phyloP scores from a whole-genome alignment of 345 rosid genomes.

The Lumnitzera littorea region DNA sequence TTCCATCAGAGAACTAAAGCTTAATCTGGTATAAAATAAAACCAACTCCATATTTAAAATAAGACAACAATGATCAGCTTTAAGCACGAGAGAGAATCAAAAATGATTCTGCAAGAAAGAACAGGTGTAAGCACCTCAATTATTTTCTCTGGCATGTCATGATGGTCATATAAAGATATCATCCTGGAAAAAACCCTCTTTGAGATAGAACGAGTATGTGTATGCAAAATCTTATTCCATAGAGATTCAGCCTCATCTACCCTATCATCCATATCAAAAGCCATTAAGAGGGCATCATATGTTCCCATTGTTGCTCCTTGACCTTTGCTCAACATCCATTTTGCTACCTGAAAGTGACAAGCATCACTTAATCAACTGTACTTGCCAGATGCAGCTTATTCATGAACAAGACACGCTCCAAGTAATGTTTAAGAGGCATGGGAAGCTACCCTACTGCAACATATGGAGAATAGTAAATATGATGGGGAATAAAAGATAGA shows the following conservation, averaged over 20 bases:
- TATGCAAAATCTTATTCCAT: slow-evolving; percentile 81
- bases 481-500: too few species aligned
- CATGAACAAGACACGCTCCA: background rate
- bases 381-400: background rate
- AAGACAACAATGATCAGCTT: too few species aligned
- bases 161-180: slow-evolving; percentile 77
- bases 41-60: too few species aligned
- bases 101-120: background rate
- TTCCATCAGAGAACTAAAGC: background rate
- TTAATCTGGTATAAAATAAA: background rate
- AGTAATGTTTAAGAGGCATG: background rate
- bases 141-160: slow-evolving; percentile 54
- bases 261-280: slow-evolving; percentile 76
- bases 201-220: slow-evolving; percentile 70
- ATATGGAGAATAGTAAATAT: too few species aligned
- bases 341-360: slow-evolving; percentile 48
- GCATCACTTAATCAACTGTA: background rate
- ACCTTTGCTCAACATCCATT: slow-evolving; percentile 96
- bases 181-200: slow-evolving; percentile 73
- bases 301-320: slow-evolving; percentile 91
- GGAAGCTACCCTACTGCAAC: too few species aligned
- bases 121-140: slow-evolving; percentile 43
- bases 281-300: slow-evolving; percentile 65
- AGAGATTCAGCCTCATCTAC: slow-evolving; percentile 71
- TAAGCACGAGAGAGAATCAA: background rate